Evolutionary conservation across 495 filamentous ascomycete genomes (phyloP).

Genomic region (Tetracladium marchalianum): DNA sequence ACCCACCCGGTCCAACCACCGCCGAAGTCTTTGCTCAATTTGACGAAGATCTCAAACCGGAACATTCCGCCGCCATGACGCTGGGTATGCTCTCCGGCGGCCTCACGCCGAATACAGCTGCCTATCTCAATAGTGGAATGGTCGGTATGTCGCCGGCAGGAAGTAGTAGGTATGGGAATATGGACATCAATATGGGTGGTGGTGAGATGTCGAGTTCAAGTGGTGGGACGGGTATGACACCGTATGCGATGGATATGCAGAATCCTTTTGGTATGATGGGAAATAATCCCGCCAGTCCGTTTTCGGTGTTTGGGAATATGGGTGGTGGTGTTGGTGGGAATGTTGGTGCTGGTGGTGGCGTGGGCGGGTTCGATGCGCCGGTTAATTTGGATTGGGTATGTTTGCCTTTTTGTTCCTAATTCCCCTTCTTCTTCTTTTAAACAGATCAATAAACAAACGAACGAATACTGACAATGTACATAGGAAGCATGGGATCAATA

Average conservation of each 20-base stretch:
- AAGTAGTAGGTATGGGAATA: conserved; percentile 8
- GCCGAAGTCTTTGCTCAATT: conserved; percentile 17
- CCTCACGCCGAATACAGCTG: conserved; percentile 47
- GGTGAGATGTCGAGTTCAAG: conserved; percentile 4
- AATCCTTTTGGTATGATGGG: conserved; percentile 14
- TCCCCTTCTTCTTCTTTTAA: too few relatives aligned
- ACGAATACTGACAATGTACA: conserved; percentile 1
- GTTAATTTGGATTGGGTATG: conserved; percentile 21
- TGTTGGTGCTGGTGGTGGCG: conserved; percentile 5
- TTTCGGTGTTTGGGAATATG: conserved; percentile 16
- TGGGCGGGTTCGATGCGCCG: conserved; percentile 18
- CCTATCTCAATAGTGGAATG: conserved; percentile 10
- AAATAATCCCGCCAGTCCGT: conserved; percentile 14
- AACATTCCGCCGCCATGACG: conserved; percentile 71
- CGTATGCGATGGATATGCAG: conserved; percentile 6
- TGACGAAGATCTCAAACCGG: conserved; percentile 34
- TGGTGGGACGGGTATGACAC: conserved; percentile 13
- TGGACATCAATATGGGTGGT: conserved; percentile 17
- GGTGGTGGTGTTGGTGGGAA: conserved; percentile 9
- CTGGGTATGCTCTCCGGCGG: conserved; percentile 68
- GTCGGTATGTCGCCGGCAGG: conserved; percentile 14
- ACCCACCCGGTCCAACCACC: conserved; percentile 5
- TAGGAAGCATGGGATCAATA: conserved; percentile 23
- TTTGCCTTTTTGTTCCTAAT: neutral
- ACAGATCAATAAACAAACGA: too few relatives aligned